Conservation (phyloP, 2,329 filamentous ascomycete species). For the Fusarium buharicum region DNA sequence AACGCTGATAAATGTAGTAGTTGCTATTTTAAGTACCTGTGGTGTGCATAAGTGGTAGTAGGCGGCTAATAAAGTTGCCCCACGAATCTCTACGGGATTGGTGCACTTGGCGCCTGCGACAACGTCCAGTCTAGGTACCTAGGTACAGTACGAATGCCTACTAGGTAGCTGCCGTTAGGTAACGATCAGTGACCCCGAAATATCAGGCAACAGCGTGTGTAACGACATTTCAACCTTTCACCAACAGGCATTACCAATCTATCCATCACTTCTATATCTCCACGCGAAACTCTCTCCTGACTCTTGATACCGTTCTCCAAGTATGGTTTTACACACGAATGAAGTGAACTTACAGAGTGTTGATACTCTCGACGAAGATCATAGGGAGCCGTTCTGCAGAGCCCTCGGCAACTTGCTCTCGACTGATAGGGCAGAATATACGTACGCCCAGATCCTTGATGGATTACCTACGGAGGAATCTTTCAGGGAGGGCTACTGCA, state of each 20-base stretch:
- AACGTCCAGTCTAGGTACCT: too few species aligned
- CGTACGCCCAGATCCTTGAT: conserved; percentile 20
- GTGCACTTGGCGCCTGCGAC: too few species aligned
- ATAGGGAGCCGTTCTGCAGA: neutral
- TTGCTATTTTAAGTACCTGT: too few species aligned
- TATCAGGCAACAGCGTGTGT: neutral
- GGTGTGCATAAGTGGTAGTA: too few species aligned
- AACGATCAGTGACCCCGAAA: neutral
- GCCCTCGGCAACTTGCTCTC: neutral
- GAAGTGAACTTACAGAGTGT: neutral
- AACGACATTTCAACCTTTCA: neutral
- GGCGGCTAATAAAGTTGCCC: neutral
- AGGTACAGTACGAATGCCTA: too few species aligned
- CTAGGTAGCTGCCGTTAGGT: too few species aligned
- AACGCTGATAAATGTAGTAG: too few species aligned
- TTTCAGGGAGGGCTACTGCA: neutral
- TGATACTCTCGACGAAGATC: neutral
- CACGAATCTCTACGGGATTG: neutral
- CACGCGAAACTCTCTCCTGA: neutral
- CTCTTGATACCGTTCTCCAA: neutral
- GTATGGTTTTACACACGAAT: neutral
- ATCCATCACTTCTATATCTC: neutral
- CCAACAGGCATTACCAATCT: neutral
- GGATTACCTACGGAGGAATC: neutral
- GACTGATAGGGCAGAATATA: neutral